Percentiles rank a stretch among this genome's conserved stretches.
These are phyloP conservation scores for Insectozyma bohioensis DNA, from an alignment of 1,139 yeast genomes.

Conservation along the genomic window DNA sequence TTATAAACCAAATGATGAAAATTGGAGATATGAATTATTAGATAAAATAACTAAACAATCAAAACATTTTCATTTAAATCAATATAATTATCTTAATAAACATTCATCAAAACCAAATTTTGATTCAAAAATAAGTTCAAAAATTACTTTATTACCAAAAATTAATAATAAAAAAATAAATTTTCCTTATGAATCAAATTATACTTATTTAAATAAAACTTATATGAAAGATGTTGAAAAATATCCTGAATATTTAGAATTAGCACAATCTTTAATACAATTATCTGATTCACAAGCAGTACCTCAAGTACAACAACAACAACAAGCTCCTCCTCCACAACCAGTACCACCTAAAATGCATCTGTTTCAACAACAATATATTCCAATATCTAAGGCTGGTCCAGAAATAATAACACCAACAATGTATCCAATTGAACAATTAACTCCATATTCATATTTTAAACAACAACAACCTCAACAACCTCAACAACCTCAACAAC, in stretches of 20 bases:
- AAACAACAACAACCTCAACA: constrained; percentile 3
- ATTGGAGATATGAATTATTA: constrained; percentile 46
- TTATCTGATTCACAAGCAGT: constrained; percentile 22
- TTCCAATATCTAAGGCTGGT: no score
- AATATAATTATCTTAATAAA: constrained; percentile 30
- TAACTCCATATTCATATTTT: constrained; percentile 1
- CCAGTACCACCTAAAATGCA: constrained; percentile 11
- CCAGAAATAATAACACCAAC: constrained; percentile 12
- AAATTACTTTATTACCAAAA: constrained; percentile 28
- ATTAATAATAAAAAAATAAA: constrained; percentile 37
- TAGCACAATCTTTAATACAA: constrained; percentile 45
- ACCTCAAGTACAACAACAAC: constrained; percentile 7
- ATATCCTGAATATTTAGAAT: constrained; percentile 50
- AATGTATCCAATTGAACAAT: constrained; percentile 6
- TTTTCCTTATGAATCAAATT: constrained; percentile 57
- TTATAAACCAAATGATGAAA: constrained; percentile 47
- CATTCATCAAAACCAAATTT: constrained; percentile 38
- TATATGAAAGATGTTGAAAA: constrained; percentile 45
- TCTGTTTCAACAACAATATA: constrained; percentile 13
- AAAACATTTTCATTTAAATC: constrained; percentile 29
- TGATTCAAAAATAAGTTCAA: constrained; percentile 41
- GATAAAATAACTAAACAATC: constrained; percentile 37
- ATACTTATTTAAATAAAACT: constrained; percentile 49
- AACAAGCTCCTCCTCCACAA: constrained; percentile 14
- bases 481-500: constrained; percentile 6